A percentile compares a stretch with the other conserved stretches of the same genome.
Conservation (phyloP, 305 asterid species). For the Rubia tinctorum region DNA sequence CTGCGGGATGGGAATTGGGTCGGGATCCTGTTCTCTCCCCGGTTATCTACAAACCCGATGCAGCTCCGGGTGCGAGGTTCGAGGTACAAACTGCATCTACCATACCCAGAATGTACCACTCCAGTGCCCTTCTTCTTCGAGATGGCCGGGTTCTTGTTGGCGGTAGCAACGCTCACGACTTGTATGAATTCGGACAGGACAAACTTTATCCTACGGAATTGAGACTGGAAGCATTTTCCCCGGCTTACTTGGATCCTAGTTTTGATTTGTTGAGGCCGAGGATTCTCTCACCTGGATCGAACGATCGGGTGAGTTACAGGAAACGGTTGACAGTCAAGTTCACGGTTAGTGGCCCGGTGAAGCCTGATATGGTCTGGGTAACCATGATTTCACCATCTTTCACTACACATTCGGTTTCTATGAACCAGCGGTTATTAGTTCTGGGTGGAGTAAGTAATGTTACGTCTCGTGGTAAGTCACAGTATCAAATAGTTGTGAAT, state of each 20-base stretch:
- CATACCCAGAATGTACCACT: slow-evolving; percentile 67
- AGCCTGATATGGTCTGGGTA: slow-evolving; percentile 26
- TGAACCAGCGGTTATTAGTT: slow-evolving; percentile 61
- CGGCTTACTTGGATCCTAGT: slow-evolving; percentile 36
- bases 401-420: slow-evolving; percentile 60
- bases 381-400: slow-evolving; percentile 59
- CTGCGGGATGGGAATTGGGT: slow-evolving; percentile 62
- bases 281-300: slow-evolving; percentile 36
- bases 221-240: slow-evolving; percentile 51
- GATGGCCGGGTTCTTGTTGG: slow-evolving; percentile 61
- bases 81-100: slow-evolving; percentile 36
- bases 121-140: slow-evolving; percentile 43
- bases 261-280: slow-evolving; percentile 29
- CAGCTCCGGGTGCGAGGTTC: slow-evolving; percentile 36
- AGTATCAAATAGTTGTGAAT: slow-evolving; percentile 29
- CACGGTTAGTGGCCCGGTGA: slow-evolving; percentile 25
- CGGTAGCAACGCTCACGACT: slow-evolving; percentile 54
- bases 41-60: slow-evolving; percentile 42
- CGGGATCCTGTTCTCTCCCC: slow-evolving; percentile 46
- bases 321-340: slow-evolving; percentile 28
- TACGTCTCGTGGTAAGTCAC: slow-evolving; percentile 18
- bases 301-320: slow-evolving; percentile 26
- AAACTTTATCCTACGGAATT: slow-evolving; percentile 50
- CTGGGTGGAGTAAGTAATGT: slow-evolving; percentile 25
- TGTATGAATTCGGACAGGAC: slow-evolving; percentile 23